Percentiles rank a stretch among this genome's conserved stretches.
These are phyloP conservation scores for Aegilops speltoides DNA, from an alignment of 176 grass and related monocot genomes.

Conservation along the genomic window DNA sequence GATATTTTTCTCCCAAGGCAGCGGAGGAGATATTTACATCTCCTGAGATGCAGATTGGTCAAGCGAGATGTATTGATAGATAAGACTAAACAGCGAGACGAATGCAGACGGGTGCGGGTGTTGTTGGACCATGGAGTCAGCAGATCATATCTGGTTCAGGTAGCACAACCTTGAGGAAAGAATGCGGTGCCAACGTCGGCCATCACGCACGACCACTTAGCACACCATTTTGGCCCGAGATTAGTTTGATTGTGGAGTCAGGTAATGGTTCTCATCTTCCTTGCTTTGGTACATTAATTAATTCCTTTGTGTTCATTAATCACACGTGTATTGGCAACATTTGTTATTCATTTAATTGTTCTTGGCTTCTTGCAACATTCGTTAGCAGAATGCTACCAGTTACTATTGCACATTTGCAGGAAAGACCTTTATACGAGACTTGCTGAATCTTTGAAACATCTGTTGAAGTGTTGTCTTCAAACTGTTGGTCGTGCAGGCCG, in stretches of 20 bases:
- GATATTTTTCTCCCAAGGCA: slow-evolving; percentile 22
- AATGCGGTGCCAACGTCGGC: slow-evolving; percentile 1
- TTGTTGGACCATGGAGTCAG: not conserved
- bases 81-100: not conserved
- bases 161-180: slow-evolving; percentile 4
- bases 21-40: not conserved
- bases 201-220: slow-evolving; percentile 9
- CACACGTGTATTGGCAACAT: not conserved
- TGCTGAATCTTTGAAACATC: too few relatives aligned
- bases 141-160: not conserved
- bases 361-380: not conserved
- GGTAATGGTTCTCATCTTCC: not conserved
- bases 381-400: not conserved
- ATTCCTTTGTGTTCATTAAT: not conserved
- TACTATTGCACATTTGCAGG: not conserved
- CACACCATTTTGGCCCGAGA: not conserved
- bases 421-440: not conserved
- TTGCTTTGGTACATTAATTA: not conserved
- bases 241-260: not conserved
- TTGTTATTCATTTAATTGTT: too few relatives aligned
- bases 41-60: slow-evolving; percentile 13
- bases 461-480: too few relatives aligned
- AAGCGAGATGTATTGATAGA: not conserved
- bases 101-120: not conserved
- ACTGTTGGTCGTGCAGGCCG: too few relatives aligned